Evolutionary conservation across 768 basidiomycete species (phyloP).

Genomic region (Boletellus ananiceps): DNA sequence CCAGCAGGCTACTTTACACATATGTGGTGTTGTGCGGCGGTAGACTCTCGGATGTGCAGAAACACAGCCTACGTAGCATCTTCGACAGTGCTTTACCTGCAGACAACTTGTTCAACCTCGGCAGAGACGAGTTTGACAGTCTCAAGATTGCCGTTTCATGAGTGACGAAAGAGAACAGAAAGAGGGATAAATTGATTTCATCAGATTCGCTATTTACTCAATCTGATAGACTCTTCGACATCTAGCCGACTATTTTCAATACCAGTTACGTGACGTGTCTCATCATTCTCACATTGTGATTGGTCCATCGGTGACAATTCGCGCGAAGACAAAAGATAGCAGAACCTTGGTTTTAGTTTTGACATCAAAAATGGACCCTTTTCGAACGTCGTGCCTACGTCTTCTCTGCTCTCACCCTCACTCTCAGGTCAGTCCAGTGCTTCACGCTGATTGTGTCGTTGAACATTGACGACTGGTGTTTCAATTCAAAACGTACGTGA

Average conservation of each 20-base stretch:
- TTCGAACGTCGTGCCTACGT: background rate
- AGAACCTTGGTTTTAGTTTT: conserved; percentile 14
- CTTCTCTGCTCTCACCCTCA: background rate
- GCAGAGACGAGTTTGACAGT: conserved; percentile 22
- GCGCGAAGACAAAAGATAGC: conserved; percentile 6
- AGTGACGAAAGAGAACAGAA: conserved; percentile 14
- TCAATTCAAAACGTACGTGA: conserved; percentile 7
- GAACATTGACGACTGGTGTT: background rate
- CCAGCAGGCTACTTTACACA: conserved; percentile 46
- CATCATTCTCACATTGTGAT: conserved; percentile 13
- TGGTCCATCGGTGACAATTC: conserved; percentile 12
- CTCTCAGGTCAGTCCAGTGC: conserved; percentile 11
- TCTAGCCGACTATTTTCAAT: conserved; percentile 28
- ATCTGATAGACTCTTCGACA: conserved; percentile 14
- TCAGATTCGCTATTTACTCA: conserved; percentile 8
- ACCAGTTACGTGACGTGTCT: conserved; percentile 23
- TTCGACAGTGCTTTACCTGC: conserved; percentile 19
- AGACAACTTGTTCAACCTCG: conserved; percentile 28
- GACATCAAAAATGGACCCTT: conserved; percentile 16
- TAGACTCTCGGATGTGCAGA: conserved; percentile 29
- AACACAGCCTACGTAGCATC: conserved; percentile 24
- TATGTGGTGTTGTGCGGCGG: conserved; percentile 43
- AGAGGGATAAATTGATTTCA: conserved; percentile 12
- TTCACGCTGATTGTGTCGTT: background rate
- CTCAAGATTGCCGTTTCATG: conserved; percentile 21